Evolutionary conservation across 306 rosid species (phyloP), one percentile per base, ranked within the genome.

Genomic region (Cicer pinnatifidum): DNA sequence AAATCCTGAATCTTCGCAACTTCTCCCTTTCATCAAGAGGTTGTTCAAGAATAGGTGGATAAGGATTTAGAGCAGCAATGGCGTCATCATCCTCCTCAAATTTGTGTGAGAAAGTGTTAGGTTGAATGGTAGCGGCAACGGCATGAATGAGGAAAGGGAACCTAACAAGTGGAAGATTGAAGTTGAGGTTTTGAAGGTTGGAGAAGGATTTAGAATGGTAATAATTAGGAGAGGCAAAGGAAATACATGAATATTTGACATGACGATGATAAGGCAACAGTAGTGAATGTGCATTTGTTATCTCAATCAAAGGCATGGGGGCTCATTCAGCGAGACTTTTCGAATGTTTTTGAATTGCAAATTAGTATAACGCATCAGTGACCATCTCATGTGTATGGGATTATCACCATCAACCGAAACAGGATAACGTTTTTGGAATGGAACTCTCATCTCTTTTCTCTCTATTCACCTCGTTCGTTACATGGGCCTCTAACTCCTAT

Each of bases 291-390:
- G 89, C 84, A 83, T 88, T 81, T 80, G 86, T 81, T 82, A 90
- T 77, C 87, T 90, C 96, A 68, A 88, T 83, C 79, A 86, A 86
- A 91, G 90, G 93, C 97, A 93, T 93, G 92, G 90, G 82, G 82
- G 93, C 89, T 86, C 93, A 87, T 92, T 84, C 97, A 89, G 73
- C 7, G 70, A 44, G 74, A 52, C 19, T 17, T 0, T 28, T 0
- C 5, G 11, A 41, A 9, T 1, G 78, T 20, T 17, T 17, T 17
- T 17, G 9, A 39, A 17, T 4, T 28, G 44, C 35, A 62, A 35
- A 12, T 69, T 39, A 60, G 68, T 56, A 39, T 71, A 46, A 73
- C 4, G 20, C 6, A 41, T 15, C 6, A 41, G 75, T 48, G 75
- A 40, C 56, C 75, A 68, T 67, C 73, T 64, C 51, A 28, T 28